Evolutionary conservation across 2,329 filamentous ascomycete species (phyloP).

Genomic region (Pseudogymnoascus sp.): DNA sequence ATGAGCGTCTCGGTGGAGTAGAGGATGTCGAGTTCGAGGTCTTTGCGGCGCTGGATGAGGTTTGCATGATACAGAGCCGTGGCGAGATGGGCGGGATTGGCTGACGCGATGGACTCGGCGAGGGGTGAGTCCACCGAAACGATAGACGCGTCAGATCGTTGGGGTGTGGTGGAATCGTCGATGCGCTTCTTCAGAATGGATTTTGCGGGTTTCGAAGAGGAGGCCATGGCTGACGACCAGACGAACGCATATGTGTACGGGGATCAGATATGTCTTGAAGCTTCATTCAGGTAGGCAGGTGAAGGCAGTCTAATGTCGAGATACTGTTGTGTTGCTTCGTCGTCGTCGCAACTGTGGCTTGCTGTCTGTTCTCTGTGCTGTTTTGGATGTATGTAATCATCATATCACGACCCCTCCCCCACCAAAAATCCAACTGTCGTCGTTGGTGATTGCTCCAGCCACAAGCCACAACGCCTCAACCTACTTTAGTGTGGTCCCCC

Average conservation of each 20-base stretch:
- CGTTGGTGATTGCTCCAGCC: not conserved
- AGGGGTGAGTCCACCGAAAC: constrained; percentile 35
- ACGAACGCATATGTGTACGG: not conserved
- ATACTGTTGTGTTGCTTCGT: not conserved
- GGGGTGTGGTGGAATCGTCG: constrained; percentile 30
- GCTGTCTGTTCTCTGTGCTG: not conserved
- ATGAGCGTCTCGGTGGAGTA: constrained; percentile 55
- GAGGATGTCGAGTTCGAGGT: constrained; percentile 67
- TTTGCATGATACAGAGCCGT: constrained; percentile 75
- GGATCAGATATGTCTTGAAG: not conserved
- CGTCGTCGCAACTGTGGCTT: not conserved
- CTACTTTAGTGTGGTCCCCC: constrained; percentile 6
- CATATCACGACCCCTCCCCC: constrained; percentile 7
- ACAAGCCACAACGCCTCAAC: constrained; percentile 4
- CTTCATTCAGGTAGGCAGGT: not conserved
- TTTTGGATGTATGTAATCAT: constrained; percentile 4
- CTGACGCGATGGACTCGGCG: constrained; percentile 36
- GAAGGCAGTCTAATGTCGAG: not conserved
- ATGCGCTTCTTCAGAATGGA: constrained; percentile 54
- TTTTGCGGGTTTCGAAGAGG: constrained; percentile 32
- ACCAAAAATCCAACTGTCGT: not conserved
- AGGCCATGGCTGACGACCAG: constrained; percentile 19
- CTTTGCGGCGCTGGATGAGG: constrained; percentile 74
- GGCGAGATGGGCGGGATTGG: constrained; percentile 28
- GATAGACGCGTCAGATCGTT: not conserved